These are phyloP conservation scores for Cladorrhinum sp. DNA, from an alignment of 2,329 filamentous ascomycete genomes.

Conservation along the genomic window DNA sequence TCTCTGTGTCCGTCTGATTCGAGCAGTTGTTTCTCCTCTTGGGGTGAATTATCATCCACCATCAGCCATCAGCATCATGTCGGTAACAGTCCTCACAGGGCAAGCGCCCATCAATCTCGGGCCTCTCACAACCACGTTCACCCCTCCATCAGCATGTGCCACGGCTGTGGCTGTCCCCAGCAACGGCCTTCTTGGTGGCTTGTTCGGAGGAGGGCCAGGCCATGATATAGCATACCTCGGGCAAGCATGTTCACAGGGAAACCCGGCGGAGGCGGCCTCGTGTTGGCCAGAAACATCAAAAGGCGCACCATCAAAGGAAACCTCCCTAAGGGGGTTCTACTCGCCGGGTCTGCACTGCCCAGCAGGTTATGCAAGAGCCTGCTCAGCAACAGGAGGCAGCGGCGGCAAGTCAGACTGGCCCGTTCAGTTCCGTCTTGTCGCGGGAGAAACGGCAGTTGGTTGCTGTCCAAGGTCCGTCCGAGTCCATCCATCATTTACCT, in stretches of 20 bases:
- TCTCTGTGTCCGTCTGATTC: background rate
- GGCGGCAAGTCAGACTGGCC: constrained; percentile 24
- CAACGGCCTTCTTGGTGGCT: constrained; percentile 16
- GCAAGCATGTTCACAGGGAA: constrained; percentile 21
- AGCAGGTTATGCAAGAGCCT: constrained; percentile 27
- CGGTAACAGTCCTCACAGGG: constrained; percentile 23
- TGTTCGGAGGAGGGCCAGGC: constrained; percentile 16
- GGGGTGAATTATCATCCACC: background rate
- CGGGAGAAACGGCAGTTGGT: constrained; percentile 29
- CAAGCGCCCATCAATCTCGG: constrained; percentile 28
- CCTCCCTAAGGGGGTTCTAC: constrained; percentile 27
- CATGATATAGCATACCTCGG: constrained; percentile 21
- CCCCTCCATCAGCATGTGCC: constrained; percentile 27
- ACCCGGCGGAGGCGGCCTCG: constrained; percentile 21
- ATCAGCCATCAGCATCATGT: constrained; percentile 19
- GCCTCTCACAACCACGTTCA: constrained; percentile 29
- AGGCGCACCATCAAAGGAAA: constrained; percentile 16
- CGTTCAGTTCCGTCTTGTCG: constrained; percentile 27
- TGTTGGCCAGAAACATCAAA: constrained; percentile 28
- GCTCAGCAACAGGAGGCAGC: constrained; percentile 26
- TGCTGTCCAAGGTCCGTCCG: constrained; percentile 29
- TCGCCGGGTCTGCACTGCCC: constrained; percentile 29
- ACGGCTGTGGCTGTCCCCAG: constrained; percentile 23
- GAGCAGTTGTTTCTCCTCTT: background rate
- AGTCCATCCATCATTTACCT: background rate